A percentile compares a stretch with the other conserved stretches of the same genome.
Evolutionary conservation across 371 early-diverging fungal genomes (phyloP).

Genomic region (Mucor mucedo): DNA sequence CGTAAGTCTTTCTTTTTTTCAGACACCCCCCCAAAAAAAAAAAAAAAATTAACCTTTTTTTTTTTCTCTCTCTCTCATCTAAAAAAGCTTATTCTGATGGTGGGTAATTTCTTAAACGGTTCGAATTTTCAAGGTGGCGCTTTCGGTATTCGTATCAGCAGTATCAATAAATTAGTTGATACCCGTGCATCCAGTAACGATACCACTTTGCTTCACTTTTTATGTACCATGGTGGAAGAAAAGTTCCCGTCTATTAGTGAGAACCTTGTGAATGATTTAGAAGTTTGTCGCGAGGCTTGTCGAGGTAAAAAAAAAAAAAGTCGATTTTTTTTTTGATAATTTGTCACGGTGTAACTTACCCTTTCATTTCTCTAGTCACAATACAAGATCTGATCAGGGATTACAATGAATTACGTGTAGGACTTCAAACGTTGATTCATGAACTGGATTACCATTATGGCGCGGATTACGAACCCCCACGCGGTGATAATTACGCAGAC

Average conservation of each 20-base stretch:
- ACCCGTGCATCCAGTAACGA: conserved; percentile 75
- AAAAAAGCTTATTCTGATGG: conserved; percentile 73
- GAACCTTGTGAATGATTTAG: conserved; percentile 68
- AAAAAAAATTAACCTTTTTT: no score
- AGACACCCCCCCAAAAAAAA: no score
- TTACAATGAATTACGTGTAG: conserved; percentile 65
- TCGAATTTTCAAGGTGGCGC: conserved; percentile 88
- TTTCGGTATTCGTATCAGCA: conserved; percentile 88
- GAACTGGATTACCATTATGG: conserved; percentile 53
- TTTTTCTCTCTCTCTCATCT: no score
- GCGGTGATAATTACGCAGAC: conserved; percentile 45
- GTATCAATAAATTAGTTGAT: conserved; percentile 87
- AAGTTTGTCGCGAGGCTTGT: conserved; percentile 76
- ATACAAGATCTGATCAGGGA: conserved; percentile 63
- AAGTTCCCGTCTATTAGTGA: conserved; percentile 67
- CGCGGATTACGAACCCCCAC: conserved; percentile 30
- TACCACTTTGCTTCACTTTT: conserved; percentile 81
- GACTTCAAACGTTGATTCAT: conserved; percentile 54
- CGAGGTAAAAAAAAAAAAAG: conserved; percentile 55
- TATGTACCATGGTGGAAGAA: conserved; percentile 71
- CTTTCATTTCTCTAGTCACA: conserved; percentile 43
- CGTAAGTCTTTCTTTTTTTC: conserved; percentile 35
- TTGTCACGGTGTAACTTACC: not conserved
- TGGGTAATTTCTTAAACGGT: conserved; percentile 95
- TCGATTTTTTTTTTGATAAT: no score